Conservation (phyloP, 495 filamentous ascomycete genomes). For the Penicillium atrosanguineum region DNA sequence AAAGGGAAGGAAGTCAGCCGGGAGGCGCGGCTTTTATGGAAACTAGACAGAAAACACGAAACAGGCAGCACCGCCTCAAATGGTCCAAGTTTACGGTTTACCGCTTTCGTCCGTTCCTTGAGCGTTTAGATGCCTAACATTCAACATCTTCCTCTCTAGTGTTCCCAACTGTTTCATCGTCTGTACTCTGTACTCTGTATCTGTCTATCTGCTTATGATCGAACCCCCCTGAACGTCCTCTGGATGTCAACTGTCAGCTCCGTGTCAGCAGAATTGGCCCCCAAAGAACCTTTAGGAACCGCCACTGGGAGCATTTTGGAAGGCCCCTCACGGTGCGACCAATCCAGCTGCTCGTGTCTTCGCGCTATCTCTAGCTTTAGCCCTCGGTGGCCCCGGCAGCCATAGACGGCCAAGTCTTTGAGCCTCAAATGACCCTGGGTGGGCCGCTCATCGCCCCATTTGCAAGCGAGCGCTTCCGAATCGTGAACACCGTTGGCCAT, state of each 20-base stretch:
- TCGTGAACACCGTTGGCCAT: not conserved
- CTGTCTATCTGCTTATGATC: not conserved
- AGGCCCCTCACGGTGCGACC: not conserved
- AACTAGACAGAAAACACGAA: not conserved
- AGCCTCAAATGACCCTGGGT: not conserved
- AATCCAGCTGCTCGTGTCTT: not conserved
- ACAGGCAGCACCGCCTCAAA: slow-evolving; percentile 4
- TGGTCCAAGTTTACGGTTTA: not conserved
- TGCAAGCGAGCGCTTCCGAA: not conserved
- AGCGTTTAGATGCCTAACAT: too few species aligned
- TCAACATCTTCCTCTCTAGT: too few species aligned
- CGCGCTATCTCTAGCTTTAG: not conserved
- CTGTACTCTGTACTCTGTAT: not conserved
- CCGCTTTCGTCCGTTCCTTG: not conserved
- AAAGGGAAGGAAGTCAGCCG: not conserved
- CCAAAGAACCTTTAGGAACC: not conserved
- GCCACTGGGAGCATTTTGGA: not conserved
- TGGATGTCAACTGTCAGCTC: not conserved
- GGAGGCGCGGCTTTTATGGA: not conserved
- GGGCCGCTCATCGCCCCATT: not conserved
- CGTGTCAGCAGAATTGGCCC: not conserved
- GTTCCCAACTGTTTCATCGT: not conserved
- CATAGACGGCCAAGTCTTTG: not conserved
- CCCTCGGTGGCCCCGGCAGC: not conserved
- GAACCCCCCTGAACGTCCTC: not conserved